These are phyloP conservation scores for Fusarium sp. DNA, from an alignment of 2,329 filamentous ascomycete genomes.

Conservation along the genomic window DNA sequence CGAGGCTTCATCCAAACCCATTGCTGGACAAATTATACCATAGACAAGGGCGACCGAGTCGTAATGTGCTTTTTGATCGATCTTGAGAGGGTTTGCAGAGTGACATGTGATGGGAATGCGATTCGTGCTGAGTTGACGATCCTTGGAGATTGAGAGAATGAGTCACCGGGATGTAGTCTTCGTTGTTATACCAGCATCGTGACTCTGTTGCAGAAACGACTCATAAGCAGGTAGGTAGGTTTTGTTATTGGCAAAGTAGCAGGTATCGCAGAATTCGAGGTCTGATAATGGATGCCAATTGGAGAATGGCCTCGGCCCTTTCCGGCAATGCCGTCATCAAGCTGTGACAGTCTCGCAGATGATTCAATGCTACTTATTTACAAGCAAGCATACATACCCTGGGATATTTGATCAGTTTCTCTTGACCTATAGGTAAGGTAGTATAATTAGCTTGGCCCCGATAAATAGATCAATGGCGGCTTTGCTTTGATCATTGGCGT, in stretches of 20 bases:
- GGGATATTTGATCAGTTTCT: not conserved
- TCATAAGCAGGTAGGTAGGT: not conserved
- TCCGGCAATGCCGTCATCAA: constrained; percentile 27
- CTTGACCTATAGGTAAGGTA: not conserved
- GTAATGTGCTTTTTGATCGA: constrained; percentile 37
- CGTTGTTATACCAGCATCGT: not conserved
- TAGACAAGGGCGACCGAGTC: constrained; percentile 45
- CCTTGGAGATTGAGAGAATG: not conserved
- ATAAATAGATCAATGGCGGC: too few species aligned
- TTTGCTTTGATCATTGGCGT: not conserved
- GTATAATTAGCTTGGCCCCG: not conserved
- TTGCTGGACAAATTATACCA: constrained; percentile 45
- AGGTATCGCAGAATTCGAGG: not conserved
- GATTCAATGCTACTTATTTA: not conserved
- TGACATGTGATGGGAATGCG: not conserved
- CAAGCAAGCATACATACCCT: not conserved
- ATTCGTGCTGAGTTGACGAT: not conserved
- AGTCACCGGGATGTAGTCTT: not conserved
- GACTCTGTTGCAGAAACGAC: not conserved
- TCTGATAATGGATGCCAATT: not conserved
- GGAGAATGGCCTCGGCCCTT: constrained; percentile 1
- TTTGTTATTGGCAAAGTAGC: not conserved
- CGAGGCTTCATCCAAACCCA: constrained; percentile 39
- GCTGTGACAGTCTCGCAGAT: not conserved
- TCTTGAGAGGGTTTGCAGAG: constrained; percentile 2